These are phyloP conservation scores for Castanea crenata DNA, from an alignment of 306 rosid species.

Conservation along the genomic window DNA sequence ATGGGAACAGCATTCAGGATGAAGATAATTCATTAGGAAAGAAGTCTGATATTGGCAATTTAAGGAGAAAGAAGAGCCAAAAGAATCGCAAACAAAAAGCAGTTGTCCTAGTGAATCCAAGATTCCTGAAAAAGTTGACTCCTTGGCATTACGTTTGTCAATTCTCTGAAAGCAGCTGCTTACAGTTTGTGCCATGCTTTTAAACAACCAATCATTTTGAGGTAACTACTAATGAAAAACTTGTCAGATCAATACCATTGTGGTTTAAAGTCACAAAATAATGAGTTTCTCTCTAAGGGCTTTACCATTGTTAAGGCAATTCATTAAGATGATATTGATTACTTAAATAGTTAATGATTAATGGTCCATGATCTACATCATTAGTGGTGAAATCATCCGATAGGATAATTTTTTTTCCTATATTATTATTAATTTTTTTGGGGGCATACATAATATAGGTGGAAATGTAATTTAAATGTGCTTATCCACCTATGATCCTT, in stretches of 20 bases:
- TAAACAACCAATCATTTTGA: constrained; percentile 71
- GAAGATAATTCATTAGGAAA: constrained; percentile 33
- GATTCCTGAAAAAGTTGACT: constrained; percentile 30
- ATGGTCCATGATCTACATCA: background rate
- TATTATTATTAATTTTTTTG: background rate
- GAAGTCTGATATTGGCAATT: constrained; percentile 33
- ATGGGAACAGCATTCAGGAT: constrained; percentile 29
- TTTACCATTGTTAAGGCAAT: background rate
- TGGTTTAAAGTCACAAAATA: constrained; percentile 2
- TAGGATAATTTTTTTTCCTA: background rate
- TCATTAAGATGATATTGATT: background rate
- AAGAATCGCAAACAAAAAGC: constrained; percentile 31
- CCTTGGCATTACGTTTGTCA: constrained; percentile 49
- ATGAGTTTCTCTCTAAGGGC: background rate
- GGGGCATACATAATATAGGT: background rate
- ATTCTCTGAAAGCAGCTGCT: constrained; percentile 57
- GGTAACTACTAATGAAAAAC: constrained; percentile 41
- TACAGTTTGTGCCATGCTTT: constrained; percentile 57
- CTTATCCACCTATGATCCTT: background rate
- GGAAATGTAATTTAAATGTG: background rate
- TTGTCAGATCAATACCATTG: background rate
- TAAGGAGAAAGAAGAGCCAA: constrained; percentile 58
- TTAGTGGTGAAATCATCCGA: background rate
- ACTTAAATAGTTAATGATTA: background rate
- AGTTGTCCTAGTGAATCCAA: constrained; percentile 30